A percentile compares a stretch with the other conserved stretches of the same genome.
Conservation (phyloP, 345 rosid genomes). For the Linum tenue region DNA sequence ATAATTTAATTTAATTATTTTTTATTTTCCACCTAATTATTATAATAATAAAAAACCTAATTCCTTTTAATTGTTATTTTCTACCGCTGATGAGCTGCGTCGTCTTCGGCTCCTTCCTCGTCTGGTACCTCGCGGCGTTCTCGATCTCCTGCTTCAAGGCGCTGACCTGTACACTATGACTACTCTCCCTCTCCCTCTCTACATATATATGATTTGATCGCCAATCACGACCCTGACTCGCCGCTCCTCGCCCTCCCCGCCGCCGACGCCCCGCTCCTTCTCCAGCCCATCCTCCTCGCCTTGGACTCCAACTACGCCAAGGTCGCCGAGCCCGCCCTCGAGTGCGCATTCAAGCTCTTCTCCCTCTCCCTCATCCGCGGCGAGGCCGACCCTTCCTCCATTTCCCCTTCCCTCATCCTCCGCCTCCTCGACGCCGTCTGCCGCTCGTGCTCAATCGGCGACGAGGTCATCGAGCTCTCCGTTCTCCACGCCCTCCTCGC, state of each 20-base stretch:
- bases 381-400: constrained; percentile 25
- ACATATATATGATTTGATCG: too few species aligned
- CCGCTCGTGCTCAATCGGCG: constrained; percentile 57
- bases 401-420: constrained; percentile 11
- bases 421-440: constrained; percentile 44
- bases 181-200: too few species aligned
- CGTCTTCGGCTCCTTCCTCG: too few species aligned
- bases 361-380: constrained; percentile 61
- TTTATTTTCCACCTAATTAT: too few species aligned
- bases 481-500: constrained; percentile 72
- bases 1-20: too few species aligned
- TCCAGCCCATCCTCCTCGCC: constrained; percentile 60
- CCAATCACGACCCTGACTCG: constrained; percentile 33
- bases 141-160: too few species aligned
- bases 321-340: constrained; percentile 79
- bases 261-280: constrained; percentile 51
- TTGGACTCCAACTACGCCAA: constrained; percentile 59
- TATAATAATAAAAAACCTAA: too few species aligned
- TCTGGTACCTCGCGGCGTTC: too few species aligned
- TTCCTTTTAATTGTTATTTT: too few species aligned
- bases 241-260: constrained; percentile 50
- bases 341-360: constrained; percentile 63
- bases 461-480: constrained; percentile 63
- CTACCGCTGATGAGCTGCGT: too few species aligned
- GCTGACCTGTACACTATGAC: too few species aligned